Base-by-base conservation (phyloP, 1,139 yeast genomes). In the Yamadazyma triangularis region DNA sequence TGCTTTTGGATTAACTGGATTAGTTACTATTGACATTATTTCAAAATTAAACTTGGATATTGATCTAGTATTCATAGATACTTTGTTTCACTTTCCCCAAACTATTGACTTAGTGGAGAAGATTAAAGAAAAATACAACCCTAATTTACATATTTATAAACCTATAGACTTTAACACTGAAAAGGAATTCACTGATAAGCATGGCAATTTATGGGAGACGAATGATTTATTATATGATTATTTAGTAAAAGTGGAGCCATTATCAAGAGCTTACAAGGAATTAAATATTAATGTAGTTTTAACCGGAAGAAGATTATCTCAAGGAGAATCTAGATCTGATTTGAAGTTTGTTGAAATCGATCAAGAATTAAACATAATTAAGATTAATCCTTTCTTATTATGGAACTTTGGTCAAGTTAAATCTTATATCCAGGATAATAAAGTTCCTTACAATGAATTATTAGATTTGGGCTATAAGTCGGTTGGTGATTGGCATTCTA, bases 401-500 rank as follows among this genome's bases (percentile, higher is more conserved):
- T 88, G 96, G 96, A 71, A 75, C 27, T 89, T 89, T 53, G 52
- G 62, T 11, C 79, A 81, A 42, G 95, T 89, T 15, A 72, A 79
- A 41, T 46, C 53, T 3, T 89, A 89, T 55, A 70, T 89, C 36
- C 79, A 81, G 38, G 70, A 65, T 18, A 61, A 87, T 54, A 45
- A 73, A 8, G 95, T 89, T 13, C 96, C 96, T 4, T 87, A 84
- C 59, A 91, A 91, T 51, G 87, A 74, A 38, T 64, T 91, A 27
- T 64, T 91, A 30, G 93, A 88, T 54, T 65, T 78, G 36, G 97
- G 97, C 0, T 91, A 89, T 58, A 80, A 88, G 48, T 84, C 95
- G 0, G 74, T 91, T 13, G 98, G 98, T 1, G 98, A 91, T 58
- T 91, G 91, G 77, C 98, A 91, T 57, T 85, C 95, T 1, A 91